A percentile compares a stretch with the other conserved stretches of the same genome.
These are phyloP conservation scores for Globisporangium nodosum DNA, from an alignment of 352 stramenopile genomes.

Conservation along the genomic window DNA sequence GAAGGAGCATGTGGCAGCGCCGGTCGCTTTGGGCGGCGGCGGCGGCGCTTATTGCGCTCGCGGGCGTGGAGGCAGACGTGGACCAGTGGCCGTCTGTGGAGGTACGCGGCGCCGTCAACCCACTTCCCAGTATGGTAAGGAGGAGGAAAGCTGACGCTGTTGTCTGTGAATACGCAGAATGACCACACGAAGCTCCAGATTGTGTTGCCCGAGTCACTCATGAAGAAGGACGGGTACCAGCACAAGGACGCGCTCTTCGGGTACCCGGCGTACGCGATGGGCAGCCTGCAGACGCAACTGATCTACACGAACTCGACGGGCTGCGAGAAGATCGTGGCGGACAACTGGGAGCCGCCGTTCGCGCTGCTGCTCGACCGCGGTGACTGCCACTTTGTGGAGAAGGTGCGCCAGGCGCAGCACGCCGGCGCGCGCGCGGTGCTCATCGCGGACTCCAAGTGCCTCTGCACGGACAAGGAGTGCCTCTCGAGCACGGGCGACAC, in stretches of 20 bases:
- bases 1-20: slow-evolving; percentile 6
- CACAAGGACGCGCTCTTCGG: slow-evolving; percentile 97
- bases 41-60: slow-evolving; percentile 19
- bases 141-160: neutral
- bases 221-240: slow-evolving; percentile 91
- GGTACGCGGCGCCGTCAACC: slow-evolving; percentile 24
- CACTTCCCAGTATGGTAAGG: neutral
- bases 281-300: slow-evolving; percentile 81
- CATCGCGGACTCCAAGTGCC: slow-evolving; percentile 95
- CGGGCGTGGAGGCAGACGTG: slow-evolving; percentile 44
- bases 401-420: slow-evolving; percentile 91
- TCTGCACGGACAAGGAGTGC: slow-evolving; percentile 88
- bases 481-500: slow-evolving; percentile 65
- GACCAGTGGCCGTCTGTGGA: slow-evolving; percentile 80
- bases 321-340: slow-evolving; percentile 74
- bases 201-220: slow-evolving; percentile 82
- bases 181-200: slow-evolving; percentile 89
- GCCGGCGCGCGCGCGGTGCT: slow-evolving; percentile 91
- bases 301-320: slow-evolving; percentile 84
- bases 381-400: slow-evolving; percentile 95
- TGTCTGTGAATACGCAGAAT: slow-evolving; percentile 29
- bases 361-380: slow-evolving; percentile 95
- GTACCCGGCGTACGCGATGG: slow-evolving; percentile 90
- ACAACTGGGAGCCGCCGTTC: slow-evolving; percentile 89
- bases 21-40: slow-evolving; percentile 8